phyloP scores from a whole-genome alignment of 441 rosid species.

The Pelargonium australe region DNA sequence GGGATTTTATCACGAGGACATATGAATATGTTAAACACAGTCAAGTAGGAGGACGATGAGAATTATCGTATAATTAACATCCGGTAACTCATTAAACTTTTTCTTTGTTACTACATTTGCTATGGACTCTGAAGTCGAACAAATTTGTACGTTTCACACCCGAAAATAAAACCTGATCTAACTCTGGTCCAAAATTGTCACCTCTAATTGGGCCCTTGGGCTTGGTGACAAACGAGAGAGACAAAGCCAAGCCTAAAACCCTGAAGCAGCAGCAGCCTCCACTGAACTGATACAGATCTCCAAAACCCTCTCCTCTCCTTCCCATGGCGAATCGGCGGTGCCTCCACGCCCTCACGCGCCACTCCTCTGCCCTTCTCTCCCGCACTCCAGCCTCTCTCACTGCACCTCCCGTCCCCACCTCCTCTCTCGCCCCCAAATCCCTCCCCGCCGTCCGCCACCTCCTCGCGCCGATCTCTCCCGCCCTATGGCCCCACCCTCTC shows the following conservation, averaged over 20 bases:
- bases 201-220: no score
- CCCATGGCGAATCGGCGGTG: conserved; percentile 68
- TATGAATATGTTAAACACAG: no score
- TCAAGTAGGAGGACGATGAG: no score
- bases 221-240: no score
- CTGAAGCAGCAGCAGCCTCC: background rate
- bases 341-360: conserved; percentile 47
- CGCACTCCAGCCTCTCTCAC: background rate
- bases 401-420: conserved; percentile 19
- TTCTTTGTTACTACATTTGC: no score
- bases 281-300: background rate
- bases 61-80: no score
- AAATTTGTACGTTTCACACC: no score
- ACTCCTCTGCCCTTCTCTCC: conserved; percentile 22
- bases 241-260: background rate
- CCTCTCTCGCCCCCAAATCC: conserved; percentile 1
- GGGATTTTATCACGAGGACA: no score
- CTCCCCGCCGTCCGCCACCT: conserved; percentile 5
- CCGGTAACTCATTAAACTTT: no score
- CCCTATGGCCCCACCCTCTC: conserved; percentile 28
- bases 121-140: no score
- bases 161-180: no score
- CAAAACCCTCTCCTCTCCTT: conserved; percentile 1
- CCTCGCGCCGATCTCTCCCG: conserved; percentile 19
- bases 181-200: no score